Evolutionary conservation across 768 basidiomycete species (phyloP).

Genomic region (Xerocomellus amylosporus): DNA sequence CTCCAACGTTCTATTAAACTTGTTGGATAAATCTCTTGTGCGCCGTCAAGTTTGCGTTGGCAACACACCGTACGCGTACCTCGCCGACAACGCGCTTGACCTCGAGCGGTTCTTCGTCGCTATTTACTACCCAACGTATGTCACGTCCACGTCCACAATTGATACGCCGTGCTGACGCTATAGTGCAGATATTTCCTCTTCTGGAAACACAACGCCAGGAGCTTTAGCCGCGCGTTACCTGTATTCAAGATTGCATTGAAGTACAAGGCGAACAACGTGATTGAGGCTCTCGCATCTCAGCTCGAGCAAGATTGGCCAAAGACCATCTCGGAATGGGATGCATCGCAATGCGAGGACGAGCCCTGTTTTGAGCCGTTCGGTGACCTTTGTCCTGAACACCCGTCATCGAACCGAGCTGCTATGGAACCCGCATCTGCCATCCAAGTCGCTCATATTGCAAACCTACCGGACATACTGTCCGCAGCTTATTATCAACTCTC

Average conservation of each 20-base stretch:
- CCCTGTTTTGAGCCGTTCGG: background rate
- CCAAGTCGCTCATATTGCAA: slow-evolving; percentile 6
- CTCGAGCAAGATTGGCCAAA: slow-evolving; percentile 9
- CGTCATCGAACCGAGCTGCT: background rate
- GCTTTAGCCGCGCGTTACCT: background rate
- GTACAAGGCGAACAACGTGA: background rate
- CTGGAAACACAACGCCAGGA: slow-evolving; percentile 1
- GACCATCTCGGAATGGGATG: slow-evolving; percentile 5
- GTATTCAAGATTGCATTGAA: slow-evolving; percentile 6
- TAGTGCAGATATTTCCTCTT: background rate
- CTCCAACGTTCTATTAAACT: background rate
- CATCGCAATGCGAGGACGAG: background rate
- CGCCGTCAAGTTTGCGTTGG: background rate
- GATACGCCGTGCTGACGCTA: background rate
- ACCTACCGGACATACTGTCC: background rate
- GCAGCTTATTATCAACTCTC: slow-evolving; percentile 8
- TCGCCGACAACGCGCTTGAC: slow-evolving; percentile 2
- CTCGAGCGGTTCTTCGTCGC: slow-evolving; percentile 6
- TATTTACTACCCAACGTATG: slow-evolving; percentile 1
- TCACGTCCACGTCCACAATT: background rate
- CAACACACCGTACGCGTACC: background rate
- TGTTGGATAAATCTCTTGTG: background rate
- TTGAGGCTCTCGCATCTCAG: slow-evolving; percentile 4
- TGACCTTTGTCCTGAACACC: background rate
- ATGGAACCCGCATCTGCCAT: slow-evolving; percentile 1